Base-by-base conservation (phyloP, 495 filamentous ascomycete genomes). In the Aspergillus homomorphus region DNA sequence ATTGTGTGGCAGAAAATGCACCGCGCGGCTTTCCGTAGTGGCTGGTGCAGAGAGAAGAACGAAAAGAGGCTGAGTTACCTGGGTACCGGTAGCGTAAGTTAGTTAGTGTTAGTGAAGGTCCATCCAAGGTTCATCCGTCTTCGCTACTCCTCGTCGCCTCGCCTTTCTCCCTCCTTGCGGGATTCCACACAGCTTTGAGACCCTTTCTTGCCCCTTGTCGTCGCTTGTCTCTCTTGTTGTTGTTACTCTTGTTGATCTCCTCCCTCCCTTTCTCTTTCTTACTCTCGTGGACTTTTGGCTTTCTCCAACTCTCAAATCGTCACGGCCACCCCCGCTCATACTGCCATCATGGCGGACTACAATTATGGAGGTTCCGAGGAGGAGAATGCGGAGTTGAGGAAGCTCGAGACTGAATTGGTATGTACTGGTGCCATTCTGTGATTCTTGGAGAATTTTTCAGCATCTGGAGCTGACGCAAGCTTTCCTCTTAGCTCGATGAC, bases 321-420 rank as follows among this genome's bases (percentile, higher is more conserved):
- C 26, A 4, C 26, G 4, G 26, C 26, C 26, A 4, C 26, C 4
- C 33, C 33, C 33, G 33, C 33, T 23, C 46, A 38, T 18, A 53
- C 50, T 58, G 58, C 56, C 57, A 71, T 49, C 56, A 82, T 82
- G 79, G 75, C 79, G 49, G 80, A 89, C 66, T 84, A 87, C 69
- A 78, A 77, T 64, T 93, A 85, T 68, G 88, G 87, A 54, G 85
- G 87, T 58, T 85, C 87, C 5, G 90, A 94, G 23, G 90, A 96
- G 73, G 90, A 94, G 71, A 91, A 91, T 67, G 83, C 82, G 48
- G 91, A 96, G 78, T 81, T 96, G 59, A 87, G 82, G 75, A 89
- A 89, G 72, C 82, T 94, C 18, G 86, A 87, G 43, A 73, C 74
- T 41, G 89, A 93, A 68, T 81, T 96, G 66, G 92, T 96, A 82